Conservation (phyloP, 2,329 filamentous ascomycete genomes). For the Ilyonectria mors-panacis region DNA sequence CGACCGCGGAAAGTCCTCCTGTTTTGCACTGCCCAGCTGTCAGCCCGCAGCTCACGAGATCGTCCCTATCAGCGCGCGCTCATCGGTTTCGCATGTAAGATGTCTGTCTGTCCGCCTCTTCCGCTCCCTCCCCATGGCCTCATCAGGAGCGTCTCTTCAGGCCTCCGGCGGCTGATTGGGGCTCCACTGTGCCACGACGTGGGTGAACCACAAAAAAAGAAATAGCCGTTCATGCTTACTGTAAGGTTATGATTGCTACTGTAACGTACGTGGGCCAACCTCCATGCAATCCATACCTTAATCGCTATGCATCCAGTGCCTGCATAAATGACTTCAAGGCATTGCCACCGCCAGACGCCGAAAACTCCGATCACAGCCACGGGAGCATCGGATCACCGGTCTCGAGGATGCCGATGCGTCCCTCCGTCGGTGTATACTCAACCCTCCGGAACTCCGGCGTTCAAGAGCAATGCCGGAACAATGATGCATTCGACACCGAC, state of each 20-base stretch:
- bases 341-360: background rate
- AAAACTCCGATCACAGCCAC: background rate
- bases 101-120: background rate
- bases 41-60: constrained; percentile 3
- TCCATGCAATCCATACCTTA: background rate
- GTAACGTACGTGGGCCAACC: background rate
- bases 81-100: background rate
- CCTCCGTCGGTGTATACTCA: background rate
- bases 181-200: background rate
- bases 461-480: too few species aligned
- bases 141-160: background rate
- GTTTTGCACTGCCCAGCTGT: constrained; percentile 7
- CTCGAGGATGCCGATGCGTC: background rate
- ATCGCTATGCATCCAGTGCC: background rate
- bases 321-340: background rate
- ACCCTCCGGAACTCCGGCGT: background rate
- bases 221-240: constrained; percentile 4
- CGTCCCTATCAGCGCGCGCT: background rate
- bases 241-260: background rate
- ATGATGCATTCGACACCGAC: background rate
- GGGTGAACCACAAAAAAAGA: background rate
- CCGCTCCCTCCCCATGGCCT: background rate
- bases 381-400: background rate
- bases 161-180: background rate
- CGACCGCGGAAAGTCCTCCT: background rate